Evolutionary conservation across 2,329 filamentous ascomycete species (phyloP).

Genomic region (Venturia pyrina): DNA sequence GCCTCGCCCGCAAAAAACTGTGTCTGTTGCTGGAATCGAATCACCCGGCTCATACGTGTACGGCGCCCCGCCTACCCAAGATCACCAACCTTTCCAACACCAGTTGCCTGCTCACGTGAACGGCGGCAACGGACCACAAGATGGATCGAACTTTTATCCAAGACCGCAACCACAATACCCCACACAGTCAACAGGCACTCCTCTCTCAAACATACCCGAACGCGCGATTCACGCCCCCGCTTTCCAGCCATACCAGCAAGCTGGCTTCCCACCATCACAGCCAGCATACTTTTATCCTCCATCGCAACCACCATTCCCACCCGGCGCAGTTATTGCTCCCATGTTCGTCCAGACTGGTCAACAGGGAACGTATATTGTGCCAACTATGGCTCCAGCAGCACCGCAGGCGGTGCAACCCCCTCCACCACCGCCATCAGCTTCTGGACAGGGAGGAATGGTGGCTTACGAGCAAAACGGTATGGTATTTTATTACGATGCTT

Average conservation of each 20-base stretch:
- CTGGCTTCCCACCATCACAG: constrained; percentile 46
- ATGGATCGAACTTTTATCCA: constrained; percentile 3
- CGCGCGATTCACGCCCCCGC: constrained; percentile 81
- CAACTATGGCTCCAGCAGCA: constrained; percentile 20
- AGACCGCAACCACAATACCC: constrained; percentile 29
- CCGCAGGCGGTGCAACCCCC: constrained; percentile 20
- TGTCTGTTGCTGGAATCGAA: constrained; percentile 89
- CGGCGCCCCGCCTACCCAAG: constrained; percentile 45
- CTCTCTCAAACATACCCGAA: constrained; percentile 85
- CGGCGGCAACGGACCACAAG: neutral
- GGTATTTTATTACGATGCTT: constrained; percentile 85
- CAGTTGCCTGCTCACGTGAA: constrained; percentile 71
- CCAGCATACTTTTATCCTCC: constrained; percentile 59
- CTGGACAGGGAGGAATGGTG: constrained; percentile 45
- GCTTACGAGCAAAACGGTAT: constrained; percentile 92
- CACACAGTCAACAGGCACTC: constrained; percentile 65
- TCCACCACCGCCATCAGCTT: constrained; percentile 17
- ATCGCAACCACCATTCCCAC: constrained; percentile 30
- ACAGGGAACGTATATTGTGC: constrained; percentile 35
- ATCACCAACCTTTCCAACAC: constrained; percentile 81
- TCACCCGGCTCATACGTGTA: constrained; percentile 54
- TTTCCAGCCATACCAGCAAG: constrained; percentile 67
- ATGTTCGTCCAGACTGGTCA: constrained; percentile 49
- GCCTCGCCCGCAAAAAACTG: constrained; percentile 85
- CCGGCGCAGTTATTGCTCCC: constrained; percentile 38